Evolutionary conservation across 2,329 filamentous ascomycete species (phyloP), one percentile per base, ranked within the genome.

Genomic region (Rhynchosporium agropyri): DNA sequence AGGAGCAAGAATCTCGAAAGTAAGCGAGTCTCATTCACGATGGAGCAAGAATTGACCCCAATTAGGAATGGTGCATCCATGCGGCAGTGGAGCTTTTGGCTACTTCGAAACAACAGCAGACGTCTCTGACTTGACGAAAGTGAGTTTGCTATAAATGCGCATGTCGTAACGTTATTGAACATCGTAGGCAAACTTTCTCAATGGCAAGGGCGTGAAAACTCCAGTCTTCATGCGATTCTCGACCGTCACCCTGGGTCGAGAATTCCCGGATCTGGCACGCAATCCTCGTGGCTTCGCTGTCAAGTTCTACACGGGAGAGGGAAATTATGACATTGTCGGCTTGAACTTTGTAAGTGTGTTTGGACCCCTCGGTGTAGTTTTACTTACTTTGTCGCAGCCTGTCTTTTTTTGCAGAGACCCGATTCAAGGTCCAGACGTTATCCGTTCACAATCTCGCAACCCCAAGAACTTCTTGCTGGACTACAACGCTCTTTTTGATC

Each of bases 131-230:
- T 45, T 45, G 43, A 45, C 43, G 7, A 45, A 45, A 20, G 43
- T 45, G n/a, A 20, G 43, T n/a, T 45, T 45, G 43, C 43, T 15
- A 45, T 45, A 20, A 20, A 20, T 20, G 20, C 20, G 20, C 1
- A 20, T 20, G 20, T 20, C 20, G 20, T 20, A 20, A 20, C 1
- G 20, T 1, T 20, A 3, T 45, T 45, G 13, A 45, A 2, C 6
- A 45, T 45, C 43, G n/a, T 20, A 45, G 43, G 43, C 43, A n/a
- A 45, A 45, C 43, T 45, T 45, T n/a, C 43, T 45, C 43, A 45
- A 20, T 45, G 43, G 43, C 4, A 45, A 45, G 43, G 43, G 43
- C 15, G 43, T 45, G 43, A 45, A 20, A 20, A 45, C 43, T 45
- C 43, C 43, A 45, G 43, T 45, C 43, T 45, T 45, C 43, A 45